These are phyloP conservation scores for Linderina pennispora DNA, from an alignment of 192 early-diverging fungal species.

Conservation along the genomic window DNA sequence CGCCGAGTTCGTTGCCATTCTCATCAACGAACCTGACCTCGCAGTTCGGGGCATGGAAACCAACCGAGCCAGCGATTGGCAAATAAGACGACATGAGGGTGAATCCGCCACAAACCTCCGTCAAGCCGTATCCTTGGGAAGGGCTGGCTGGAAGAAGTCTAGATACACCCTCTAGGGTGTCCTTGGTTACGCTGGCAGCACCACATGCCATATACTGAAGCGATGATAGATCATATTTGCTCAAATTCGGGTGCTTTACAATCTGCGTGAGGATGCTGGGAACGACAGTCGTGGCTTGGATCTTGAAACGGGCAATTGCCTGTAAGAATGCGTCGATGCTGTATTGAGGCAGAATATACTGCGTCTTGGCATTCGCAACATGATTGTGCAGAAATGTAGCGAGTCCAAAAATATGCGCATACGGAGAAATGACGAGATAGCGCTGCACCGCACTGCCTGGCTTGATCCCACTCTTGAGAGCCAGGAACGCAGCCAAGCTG, in stretches of 20 bases:
- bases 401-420: conserved; percentile 60
- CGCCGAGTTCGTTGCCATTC: conserved; percentile 49
- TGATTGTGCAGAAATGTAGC: conserved; percentile 21
- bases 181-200: conserved; percentile 63
- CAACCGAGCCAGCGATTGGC: conserved; percentile 50
- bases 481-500: conserved; percentile 30
- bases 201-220: conserved; percentile 57
- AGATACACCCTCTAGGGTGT: conserved; percentile 45
- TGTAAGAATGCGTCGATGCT: conserved; percentile 52
- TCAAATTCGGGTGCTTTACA: conserved; percentile 58
- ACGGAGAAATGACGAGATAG: conserved; percentile 46
- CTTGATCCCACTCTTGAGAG: conserved; percentile 5
- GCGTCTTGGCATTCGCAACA: conserved; percentile 37
- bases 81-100: conserved; percentile 5
- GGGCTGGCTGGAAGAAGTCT: conserved; percentile 21
- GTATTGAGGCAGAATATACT: conserved; percentile 66
- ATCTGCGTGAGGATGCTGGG: conserved; percentile 57
- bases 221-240: conserved; percentile 61
- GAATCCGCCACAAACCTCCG: conserved; percentile 41
- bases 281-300: conserved; percentile 52
- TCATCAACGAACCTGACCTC: conserved; percentile 68
- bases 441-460: conserved; percentile 18
- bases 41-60: conserved; percentile 56
- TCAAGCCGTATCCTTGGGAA: conserved; percentile 56
- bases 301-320: conserved; percentile 58